Evolutionary conservation across 306 rosid genomes (phyloP).

Genomic region (Carpinus fangiana): DNA sequence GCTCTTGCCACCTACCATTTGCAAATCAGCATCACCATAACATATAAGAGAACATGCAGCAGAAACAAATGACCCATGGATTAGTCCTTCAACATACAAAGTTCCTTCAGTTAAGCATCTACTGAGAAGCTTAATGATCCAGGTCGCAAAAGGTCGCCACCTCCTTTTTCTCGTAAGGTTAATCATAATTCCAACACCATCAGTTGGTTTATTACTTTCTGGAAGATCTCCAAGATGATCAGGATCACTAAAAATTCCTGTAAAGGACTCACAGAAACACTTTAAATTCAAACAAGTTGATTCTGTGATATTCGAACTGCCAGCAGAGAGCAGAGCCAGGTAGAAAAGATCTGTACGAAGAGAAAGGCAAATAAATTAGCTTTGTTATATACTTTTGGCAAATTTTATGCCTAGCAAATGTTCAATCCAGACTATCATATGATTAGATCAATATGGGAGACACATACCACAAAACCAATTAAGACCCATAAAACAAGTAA

Average conservation of each 20-base stretch:
- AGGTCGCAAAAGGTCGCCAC: conserved; percentile 82
- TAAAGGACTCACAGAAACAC: conserved; percentile 63
- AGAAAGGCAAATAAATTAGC: conserved; percentile 8
- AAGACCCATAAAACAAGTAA: neutral
- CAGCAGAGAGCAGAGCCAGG: conserved; percentile 46
- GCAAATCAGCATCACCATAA: conserved; percentile 82
- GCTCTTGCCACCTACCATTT: conserved; percentile 57
- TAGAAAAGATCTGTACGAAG: conserved; percentile 57
- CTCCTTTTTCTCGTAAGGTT: conserved; percentile 55
- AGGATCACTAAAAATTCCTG: conserved; percentile 48
- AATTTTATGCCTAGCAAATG: neutral
- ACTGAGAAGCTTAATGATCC: conserved; percentile 74
- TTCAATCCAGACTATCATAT: neutral
- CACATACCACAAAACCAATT: neutral
- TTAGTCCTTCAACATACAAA: conserved; percentile 79
- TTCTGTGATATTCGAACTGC: conserved; percentile 32
- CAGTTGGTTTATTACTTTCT: conserved; percentile 45
- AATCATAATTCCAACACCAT: conserved; percentile 69
- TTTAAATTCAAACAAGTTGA: conserved; percentile 48
- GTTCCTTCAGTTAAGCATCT: conserved; percentile 87
- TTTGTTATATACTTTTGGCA: neutral
- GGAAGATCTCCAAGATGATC: conserved; percentile 65
- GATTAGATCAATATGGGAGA: neutral
- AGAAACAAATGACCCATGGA: conserved; percentile 57
- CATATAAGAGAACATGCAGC: conserved; percentile 78